phyloP scores from a whole-genome alignment of 495 filamentous ascomycete species.

The Venustampulla echinocandica region DNA sequence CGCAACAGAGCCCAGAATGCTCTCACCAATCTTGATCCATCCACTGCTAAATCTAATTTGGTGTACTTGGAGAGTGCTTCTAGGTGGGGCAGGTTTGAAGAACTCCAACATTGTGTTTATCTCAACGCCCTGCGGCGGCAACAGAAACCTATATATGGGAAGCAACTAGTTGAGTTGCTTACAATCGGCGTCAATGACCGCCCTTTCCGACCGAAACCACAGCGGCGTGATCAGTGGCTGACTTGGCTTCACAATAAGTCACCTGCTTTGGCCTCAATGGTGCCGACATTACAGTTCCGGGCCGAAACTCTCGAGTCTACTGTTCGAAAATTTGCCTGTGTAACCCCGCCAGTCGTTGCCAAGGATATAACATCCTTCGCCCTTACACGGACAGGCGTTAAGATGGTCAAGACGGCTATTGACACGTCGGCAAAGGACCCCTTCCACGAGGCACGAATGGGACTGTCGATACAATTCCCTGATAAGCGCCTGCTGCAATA shows the following conservation, averaged over 20 bases:
- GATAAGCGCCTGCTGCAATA: slow-evolving; percentile 93
- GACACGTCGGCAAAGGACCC: slow-evolving; percentile 46
- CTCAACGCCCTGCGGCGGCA: slow-evolving; percentile 75
- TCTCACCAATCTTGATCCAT: slow-evolving; percentile 49
- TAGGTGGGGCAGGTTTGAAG: slow-evolving; percentile 63
- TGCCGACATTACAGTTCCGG: slow-evolving; percentile 64
- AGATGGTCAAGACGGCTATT: slow-evolving; percentile 44
- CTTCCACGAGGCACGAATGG: slow-evolving; percentile 90
- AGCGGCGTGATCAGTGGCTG: slow-evolving; percentile 42
- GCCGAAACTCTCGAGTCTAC: slow-evolving; percentile 59
- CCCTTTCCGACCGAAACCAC: slow-evolving; percentile 46
- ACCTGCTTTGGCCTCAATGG: slow-evolving; percentile 58
- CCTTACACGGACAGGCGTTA: slow-evolving; percentile 50
- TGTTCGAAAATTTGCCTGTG: slow-evolving; percentile 82
- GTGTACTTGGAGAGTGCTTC: slow-evolving; percentile 63
- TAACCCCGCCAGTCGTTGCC: slow-evolving; percentile 81
- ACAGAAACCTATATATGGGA: slow-evolving; percentile 72
- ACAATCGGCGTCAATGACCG: slow-evolving; percentile 50
- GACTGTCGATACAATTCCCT: slow-evolving; percentile 90
- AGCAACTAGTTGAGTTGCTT: slow-evolving; percentile 60
- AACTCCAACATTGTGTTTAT: slow-evolving; percentile 71
- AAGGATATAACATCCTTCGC: slow-evolving; percentile 62
- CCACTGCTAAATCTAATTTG: slow-evolving; percentile 57
- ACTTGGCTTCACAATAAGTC: slow-evolving; percentile 70
- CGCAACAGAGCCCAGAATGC: slow-evolving; percentile 52